These are phyloP conservation scores for Diutina mesorugosa DNA, from an alignment of 1,139 yeast genomes.

Conservation along the genomic window DNA sequence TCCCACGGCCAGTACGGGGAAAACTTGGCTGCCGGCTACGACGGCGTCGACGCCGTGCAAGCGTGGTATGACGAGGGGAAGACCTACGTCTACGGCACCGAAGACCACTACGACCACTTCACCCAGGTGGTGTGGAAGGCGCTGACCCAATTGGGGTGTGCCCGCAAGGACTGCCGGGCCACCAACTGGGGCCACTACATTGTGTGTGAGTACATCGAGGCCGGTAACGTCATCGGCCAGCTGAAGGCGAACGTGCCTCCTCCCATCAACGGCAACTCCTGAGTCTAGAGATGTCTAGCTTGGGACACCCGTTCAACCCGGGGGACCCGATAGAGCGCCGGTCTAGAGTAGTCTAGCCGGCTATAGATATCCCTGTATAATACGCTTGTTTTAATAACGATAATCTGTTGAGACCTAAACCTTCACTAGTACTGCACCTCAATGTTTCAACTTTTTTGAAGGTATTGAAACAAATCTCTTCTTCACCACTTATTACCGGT, in stretches of 20 bases:
- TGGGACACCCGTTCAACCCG: background rate
- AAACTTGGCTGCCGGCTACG: constrained; percentile 39
- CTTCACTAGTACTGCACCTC: no score
- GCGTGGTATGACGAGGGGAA: constrained; percentile 30
- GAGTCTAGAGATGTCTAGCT: background rate
- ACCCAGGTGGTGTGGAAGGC: constrained; percentile 3
- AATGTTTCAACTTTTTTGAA: no score
- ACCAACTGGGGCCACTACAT: constrained; percentile 36
- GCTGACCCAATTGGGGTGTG: constrained; percentile 2
- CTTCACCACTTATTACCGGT: no score
- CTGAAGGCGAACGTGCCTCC: constrained; percentile 35
- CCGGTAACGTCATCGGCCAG: constrained; percentile 39
- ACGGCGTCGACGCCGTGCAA: constrained; percentile 39
- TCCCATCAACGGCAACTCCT: background rate
- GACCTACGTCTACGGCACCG: constrained; percentile 8
- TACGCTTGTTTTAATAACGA: background rate
- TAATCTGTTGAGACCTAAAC: no score
- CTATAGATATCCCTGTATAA: background rate
- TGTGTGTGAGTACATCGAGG: constrained; percentile 39
- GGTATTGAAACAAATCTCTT: no score
- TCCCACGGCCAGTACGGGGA: constrained; percentile 15
- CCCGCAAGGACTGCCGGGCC: constrained; percentile 28
- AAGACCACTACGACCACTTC: constrained; percentile 8
- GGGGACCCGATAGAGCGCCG: background rate
- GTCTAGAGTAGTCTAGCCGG: background rate